These are phyloP conservation scores for Oenanthe javanica DNA, from an alignment of 140 eudicot species.

Conservation along the genomic window DNA sequence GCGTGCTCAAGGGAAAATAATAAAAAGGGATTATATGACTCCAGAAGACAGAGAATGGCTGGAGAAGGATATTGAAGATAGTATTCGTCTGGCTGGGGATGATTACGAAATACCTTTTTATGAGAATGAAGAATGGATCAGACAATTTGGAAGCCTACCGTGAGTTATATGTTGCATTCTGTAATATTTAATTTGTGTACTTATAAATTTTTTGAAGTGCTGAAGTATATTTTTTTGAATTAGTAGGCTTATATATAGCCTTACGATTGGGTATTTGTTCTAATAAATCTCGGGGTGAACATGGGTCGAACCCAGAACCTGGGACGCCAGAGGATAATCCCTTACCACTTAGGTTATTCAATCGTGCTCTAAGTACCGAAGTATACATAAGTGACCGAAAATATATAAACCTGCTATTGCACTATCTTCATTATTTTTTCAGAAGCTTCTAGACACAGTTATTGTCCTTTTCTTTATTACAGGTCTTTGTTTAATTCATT, in stretches of 20 bases:
- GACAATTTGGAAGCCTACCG: constrained; percentile 67
- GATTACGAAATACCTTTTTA: constrained; percentile 56
- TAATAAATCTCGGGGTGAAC: too few relatives aligned
- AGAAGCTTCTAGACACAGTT: not conserved
- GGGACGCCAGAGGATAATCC: too few relatives aligned
- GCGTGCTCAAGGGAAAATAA: constrained; percentile 82
- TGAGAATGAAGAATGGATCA: constrained; percentile 66
- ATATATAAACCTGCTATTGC: not conserved
- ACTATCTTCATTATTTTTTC: not conserved
- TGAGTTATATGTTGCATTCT: constrained; percentile 33
- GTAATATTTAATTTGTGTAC: not conserved
- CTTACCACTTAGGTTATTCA: too few relatives aligned
- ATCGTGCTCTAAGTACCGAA: not conserved
- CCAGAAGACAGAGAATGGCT: constrained; percentile 91
- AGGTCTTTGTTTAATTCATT: not conserved
- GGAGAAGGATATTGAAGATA: constrained; percentile 85
- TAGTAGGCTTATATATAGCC: too few relatives aligned
- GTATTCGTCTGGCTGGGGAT: constrained; percentile 41
- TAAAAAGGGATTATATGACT: constrained; percentile 70
- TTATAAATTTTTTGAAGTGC: not conserved
- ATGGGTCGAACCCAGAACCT: too few relatives aligned
- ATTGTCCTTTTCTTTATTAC: not conserved
- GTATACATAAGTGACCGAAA: not conserved
- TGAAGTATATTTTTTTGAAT: not conserved
- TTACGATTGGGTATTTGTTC: too few relatives aligned